Evolutionary conservation across 2,329 filamentous ascomycete genomes (phyloP), one percentile per base, ranked within the genome.

Genomic region (Ceratocystis cacaofunesta): DNA sequence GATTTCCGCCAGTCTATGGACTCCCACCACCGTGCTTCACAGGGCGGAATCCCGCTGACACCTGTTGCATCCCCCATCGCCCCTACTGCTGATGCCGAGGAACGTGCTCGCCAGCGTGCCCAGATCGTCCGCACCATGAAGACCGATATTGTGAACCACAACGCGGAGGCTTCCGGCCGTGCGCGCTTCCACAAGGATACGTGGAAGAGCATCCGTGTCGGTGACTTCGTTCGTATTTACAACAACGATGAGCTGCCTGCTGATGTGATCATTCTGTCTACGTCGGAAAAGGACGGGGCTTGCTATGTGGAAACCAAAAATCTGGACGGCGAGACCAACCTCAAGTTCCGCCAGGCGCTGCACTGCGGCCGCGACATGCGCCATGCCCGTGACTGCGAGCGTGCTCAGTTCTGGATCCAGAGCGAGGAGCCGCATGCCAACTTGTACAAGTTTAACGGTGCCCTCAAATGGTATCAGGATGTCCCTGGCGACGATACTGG

Each of bases 221-320:
- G 94, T 61, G 94, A 99, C 75, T 97, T 96, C 75, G 87, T 99
- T 65, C 90, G 95, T 70, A 83, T 99, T 62, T 97, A 96, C 77
- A 96, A 95, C 71, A 89, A 96, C 70, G 94, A 99, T 72, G 91
- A 95, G 70, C 85, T 99, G 28, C 95, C 94, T 1, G 92, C 94
- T 61, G 94, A 99, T 75, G 80, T 99, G 60, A 87, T 97, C 61
- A 88, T 99, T 55, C 77, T 99, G 28, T 89, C 94, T 1, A 97
- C 94, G 0, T 96, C 94, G 1, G 94, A 97, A 71, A 82, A 88
- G 0, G 94, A 99, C 71, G 94, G 94, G 62, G 90, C 90, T 46
- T 99, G 94, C 75, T 99, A 96, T 71, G 88, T 99, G 25, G 94
- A 99, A 76, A 99, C 94, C 1, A 99, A 97, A 79, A 97, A 96